Evolutionary conservation across 2,329 filamentous ascomycete species (phyloP), one percentile per base, ranked within the genome.

Genomic region (Fusarium protoensiforme): DNA sequence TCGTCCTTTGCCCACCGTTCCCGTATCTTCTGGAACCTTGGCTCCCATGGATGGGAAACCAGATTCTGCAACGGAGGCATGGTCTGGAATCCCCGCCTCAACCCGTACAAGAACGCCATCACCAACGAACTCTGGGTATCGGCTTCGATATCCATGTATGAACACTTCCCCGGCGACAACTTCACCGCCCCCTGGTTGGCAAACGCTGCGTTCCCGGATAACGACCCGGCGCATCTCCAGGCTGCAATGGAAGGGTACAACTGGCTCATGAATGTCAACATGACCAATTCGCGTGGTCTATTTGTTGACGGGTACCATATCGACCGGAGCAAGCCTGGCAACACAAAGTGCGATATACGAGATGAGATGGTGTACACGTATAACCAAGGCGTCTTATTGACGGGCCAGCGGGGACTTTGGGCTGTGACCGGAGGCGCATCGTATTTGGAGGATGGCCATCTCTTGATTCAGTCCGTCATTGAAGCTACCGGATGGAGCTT

Each of bases 351-450:
- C 81, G 94, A 98, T 79, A 81, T 89, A 58, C 90, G 95, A 57
- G 94, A 98, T 81, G 91, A 95, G 75, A 96, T 95, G 91, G 92
- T 98, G 10, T 98, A 95, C 82, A 97, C 95, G 0, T 98, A 98
- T 84, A 98, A 98, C 83, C 96, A 98, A 82, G 96, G 95, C 24
- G 94, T 98, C 5, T 78, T 98, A 1, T 88, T 98, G 24, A 95
- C 93, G 6, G 95, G 94, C 14, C 89, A 94, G 64, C 90, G 94
- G 36, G 93, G 92, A 1, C 87, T 98, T 0, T 98, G 93, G 90
- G 88, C 93, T 70, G 91, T 91, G 16, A 98, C 94, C 0, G 93
- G 92, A 14, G 88, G 91, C n/a, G 81, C 85, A 2, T 86, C 84
- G 1, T 98, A 95, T 79, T 86, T 98, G 1, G 82, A 88, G 22